phyloP scores from a whole-genome alignment of 176 grass and related monocot genomes.

The Pontederia paniculata region DNA sequence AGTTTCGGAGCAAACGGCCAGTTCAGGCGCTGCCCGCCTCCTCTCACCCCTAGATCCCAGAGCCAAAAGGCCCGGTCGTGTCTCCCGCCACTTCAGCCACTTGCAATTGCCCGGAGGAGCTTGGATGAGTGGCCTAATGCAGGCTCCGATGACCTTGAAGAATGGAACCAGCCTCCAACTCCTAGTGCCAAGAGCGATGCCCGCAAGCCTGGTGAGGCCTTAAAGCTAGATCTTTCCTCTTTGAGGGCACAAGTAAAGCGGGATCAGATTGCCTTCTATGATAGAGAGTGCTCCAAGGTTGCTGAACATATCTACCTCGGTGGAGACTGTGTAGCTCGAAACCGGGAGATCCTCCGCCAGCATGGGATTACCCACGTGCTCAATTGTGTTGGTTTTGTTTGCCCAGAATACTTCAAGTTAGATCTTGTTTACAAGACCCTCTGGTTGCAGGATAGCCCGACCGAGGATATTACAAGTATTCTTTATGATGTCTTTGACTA shows the following conservation, averaged over 20 bases:
- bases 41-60: conserved; percentile 75
- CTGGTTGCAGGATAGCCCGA: conserved; percentile 98
- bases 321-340: conserved; percentile 74
- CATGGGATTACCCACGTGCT: conserved; percentile 95
- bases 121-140: conserved; percentile 86
- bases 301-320: conserved; percentile 90
- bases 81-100: conserved; percentile 81
- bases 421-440: conserved; percentile 89
- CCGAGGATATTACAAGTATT: conserved; percentile 98
- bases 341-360: conserved; percentile 65
- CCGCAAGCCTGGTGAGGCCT: conserved; percentile 39
- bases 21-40: conserved; percentile 24
- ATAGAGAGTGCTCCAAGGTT: conserved; percentile 99
- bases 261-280: conserved; percentile 96
- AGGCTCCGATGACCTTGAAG: conserved; percentile 77
- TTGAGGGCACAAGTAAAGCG: conserved; percentile 52
- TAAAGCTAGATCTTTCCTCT: conserved; percentile 62
- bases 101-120: conserved; percentile 61
- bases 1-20: background rate
- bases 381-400: conserved; percentile 96
- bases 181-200: conserved; percentile 42
- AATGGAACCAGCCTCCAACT: conserved; percentile 83
- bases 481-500: conserved; percentile 98
- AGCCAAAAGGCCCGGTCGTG: conserved; percentile 46
- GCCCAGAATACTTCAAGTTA: conserved; percentile 82